Evolutionary conservation across 495 filamentous ascomycete genomes (phyloP), one percentile per base, ranked within the genome.

Genomic region (Podospora pseudopauciseta): DNA sequence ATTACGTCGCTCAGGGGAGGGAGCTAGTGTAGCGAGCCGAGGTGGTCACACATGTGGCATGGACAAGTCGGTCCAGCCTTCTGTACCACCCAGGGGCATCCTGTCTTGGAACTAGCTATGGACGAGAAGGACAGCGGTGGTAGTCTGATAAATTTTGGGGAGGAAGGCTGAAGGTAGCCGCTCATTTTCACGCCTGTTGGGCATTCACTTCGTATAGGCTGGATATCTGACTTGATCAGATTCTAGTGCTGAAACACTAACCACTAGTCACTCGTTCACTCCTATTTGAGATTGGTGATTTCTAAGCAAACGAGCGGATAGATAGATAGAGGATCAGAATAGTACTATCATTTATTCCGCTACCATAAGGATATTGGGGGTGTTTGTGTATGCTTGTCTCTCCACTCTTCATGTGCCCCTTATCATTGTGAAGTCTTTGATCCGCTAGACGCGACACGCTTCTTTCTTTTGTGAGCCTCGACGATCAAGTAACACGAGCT

Each of bases 261-360:
- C 66, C 57, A 54, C 63, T 60, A 68, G 39, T 49, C 59, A 28
- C 28, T 13, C 58, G 64, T 68, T 58, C 71, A 61, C 68, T 72
- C 71, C 4, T 72, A 70, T 65, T 27, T 67, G 32, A 63, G 71
- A 64, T 64, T 66, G 63, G 68, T 64, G 58, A 66, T 67, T 67
- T 67, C 23, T 67, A 49, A 62, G 7, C 27, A 49, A 67, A 61
- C 18, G 20, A 30, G 64, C 65, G 55, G 39, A 19, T 19, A 60
- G 55, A 30, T 19, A 68, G 53, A 20, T 54, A 67, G 54, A 62
- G 56, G 59, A n/a, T 65, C 32, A 49, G 64, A 54, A 55, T 11
- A 58, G 30, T 28, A 68, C 32, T 59, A 49, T 49, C 39, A 49
- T 49, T 49, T 49, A 49, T 49, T 49, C 39, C 39, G 39, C 39